Evolutionary conservation across 192 early-diverging fungal species (phyloP), one percentile per base, ranked within the genome.

Genomic region (Coemansia sp.): DNA sequence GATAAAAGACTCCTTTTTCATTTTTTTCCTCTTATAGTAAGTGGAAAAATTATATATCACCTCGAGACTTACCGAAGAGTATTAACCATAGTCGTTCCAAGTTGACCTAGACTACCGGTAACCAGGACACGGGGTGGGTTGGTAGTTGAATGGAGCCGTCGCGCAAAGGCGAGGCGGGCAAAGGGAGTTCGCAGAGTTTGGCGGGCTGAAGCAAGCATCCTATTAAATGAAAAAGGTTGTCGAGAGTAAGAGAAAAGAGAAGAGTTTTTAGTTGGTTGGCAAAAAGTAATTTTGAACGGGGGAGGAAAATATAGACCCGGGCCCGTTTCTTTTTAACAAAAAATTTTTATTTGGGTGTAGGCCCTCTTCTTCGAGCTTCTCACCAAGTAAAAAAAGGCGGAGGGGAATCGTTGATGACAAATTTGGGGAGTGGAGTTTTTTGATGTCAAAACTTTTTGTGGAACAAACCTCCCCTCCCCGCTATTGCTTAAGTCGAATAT

Each of bases 81-180:
- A 63, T 82, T 80, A 68, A 89, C 89, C 71, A 90, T 82, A 34
- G 84, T 87, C 44, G 85, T 79, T n/a, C 89, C 89, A 36, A 90
- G 87, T 73, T 90, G 89, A 9, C 89, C 89, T 51, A 90, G 83
- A 40, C 68, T 86, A 76, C 89, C 89, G 52, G 88, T 88, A 51
- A 90, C 89, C 13, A 90, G 75, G 36, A 90, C 86, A 29, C 87
- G 84, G 1, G 89, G 88, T 33, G 79, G 71, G 29, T 69, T 79
- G 16, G 68, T 36, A n/a, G 29, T 73, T 20, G 79, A 34, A 24
- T 49, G 59, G 52, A 70, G 71, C 66, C 71, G 78, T 64, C 73
- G 78, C 43, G 64, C 66, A 9, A 51, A 24, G 44, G 38, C 64
- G 16, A 55, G 36, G 54, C 67, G 62, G 4, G 65, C 18, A 9